A percentile compares a stretch with the other conserved stretches of the same genome.
Evolutionary conservation across 73 alveolate genomes (phyloP).

Genomic region (Tetrahymena thermophila): DNA sequence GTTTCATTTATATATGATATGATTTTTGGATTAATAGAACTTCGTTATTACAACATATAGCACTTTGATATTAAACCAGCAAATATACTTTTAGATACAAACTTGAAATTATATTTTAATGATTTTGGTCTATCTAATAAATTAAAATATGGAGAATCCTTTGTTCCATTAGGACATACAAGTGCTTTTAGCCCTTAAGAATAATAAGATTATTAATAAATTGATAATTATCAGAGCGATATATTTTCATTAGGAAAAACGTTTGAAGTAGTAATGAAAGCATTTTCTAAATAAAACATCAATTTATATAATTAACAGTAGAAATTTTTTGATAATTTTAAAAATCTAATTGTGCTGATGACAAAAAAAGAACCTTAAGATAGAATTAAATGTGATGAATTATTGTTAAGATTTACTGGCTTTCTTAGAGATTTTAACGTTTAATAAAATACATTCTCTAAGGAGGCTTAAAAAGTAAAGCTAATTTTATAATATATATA

Average conservation of each 20-base stretch:
- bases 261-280: background rate
- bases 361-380: background rate
- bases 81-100: background rate
- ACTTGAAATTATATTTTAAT: too few species aligned
- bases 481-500: too few species aligned
- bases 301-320: too few species aligned
- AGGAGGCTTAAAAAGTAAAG: too few species aligned
- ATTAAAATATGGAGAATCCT: background rate
- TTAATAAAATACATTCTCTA: too few species aligned
- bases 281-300: background rate
- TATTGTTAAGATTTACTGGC: background rate
- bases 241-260: background rate
- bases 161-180: background rate
- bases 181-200: background rate
- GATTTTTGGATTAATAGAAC: background rate
- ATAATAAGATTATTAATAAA: too few species aligned
- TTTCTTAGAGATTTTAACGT: too few species aligned
- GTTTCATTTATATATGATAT: background rate
- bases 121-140: background rate
- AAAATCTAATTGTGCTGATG: background rate
- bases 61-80: background rate
- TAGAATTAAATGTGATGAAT: background rate
- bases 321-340: too few species aligned
- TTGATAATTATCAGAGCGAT: background rate
- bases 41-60: background rate